phyloP scores from a whole-genome alignment of 306 rosid genomes.

The Malus orientalis region DNA sequence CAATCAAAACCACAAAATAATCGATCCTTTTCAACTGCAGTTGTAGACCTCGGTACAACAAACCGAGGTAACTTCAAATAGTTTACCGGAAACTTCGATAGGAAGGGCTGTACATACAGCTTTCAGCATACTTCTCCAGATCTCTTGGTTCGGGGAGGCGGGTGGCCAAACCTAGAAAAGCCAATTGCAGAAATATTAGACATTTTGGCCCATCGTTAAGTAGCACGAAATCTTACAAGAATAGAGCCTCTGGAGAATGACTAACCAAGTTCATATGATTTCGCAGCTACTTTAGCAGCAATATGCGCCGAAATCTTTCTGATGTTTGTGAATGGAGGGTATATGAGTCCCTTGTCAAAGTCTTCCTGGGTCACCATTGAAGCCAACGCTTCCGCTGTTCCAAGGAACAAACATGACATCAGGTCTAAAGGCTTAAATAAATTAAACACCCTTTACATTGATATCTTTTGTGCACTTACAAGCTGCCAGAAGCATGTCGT shows the following conservation, averaged over 20 bases:
- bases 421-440: not conserved
- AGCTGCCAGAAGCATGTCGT: constrained; percentile 91
- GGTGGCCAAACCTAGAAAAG: constrained; percentile 70
- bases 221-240: not conserved
- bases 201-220: not conserved
- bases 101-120: constrained; percentile 82
- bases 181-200: not conserved
- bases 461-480: constrained; percentile 47
- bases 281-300: constrained; percentile 84
- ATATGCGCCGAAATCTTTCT: constrained; percentile 90
- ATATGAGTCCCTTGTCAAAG: constrained; percentile 76
- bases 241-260: not conserved
- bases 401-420: constrained; percentile 15
- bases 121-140: constrained; percentile 72
- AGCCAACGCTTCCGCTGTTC: constrained; percentile 91
- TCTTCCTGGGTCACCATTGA: constrained; percentile 60
- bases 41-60: not conserved
- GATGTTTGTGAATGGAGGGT: constrained; percentile 79
- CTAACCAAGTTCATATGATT: constrained; percentile 88
- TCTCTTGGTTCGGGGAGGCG: constrained; percentile 83
- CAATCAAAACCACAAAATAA: not conserved
- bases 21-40: not conserved
- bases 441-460: not conserved
- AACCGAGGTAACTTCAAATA: not conserved
- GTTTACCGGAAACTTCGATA: constrained; percentile 65